Evolutionary conservation across 2,329 filamentous ascomycete species (phyloP).

Genomic region (Lachnellula subtilissima): DNA sequence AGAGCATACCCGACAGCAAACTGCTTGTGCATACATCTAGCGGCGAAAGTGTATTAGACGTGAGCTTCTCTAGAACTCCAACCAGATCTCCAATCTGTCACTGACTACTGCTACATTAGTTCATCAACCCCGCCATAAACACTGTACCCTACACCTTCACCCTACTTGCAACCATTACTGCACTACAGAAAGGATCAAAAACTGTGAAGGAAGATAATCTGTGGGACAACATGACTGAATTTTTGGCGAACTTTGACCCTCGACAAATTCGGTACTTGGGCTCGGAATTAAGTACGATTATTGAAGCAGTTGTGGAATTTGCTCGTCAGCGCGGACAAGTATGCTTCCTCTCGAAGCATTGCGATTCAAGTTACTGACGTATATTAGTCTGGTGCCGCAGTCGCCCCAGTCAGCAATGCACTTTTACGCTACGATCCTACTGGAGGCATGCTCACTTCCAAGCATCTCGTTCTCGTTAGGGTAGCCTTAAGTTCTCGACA

Average conservation of each 20-base stretch:
- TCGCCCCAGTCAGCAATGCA: conserved; percentile 36
- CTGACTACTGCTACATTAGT: conserved; percentile 16
- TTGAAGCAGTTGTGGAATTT: conserved; percentile 34
- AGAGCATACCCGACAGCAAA: conserved; percentile 32
- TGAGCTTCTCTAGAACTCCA: conserved; percentile 16
- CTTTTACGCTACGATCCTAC: conserved; percentile 63
- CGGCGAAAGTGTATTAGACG: conserved; percentile 35
- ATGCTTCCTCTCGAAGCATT: conserved; percentile 1
- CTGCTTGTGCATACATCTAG: conserved; percentile 31
- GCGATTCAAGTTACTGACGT: conserved; percentile 8
- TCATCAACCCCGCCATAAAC: conserved; percentile 49
- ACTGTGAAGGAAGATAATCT: conserved; percentile 29
- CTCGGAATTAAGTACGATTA: conserved; percentile 40
- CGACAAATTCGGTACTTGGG: conserved; percentile 51
- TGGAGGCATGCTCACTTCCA: conserved; percentile 60
- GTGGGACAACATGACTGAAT: conserved; percentile 44
- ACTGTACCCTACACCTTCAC: conserved; percentile 55
- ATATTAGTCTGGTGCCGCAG: conserved; percentile 21
- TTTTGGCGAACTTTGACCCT: conserved; percentile 42
- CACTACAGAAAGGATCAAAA: conserved; percentile 31
- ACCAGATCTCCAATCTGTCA: not conserved
- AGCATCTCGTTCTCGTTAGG: conserved; percentile 54
- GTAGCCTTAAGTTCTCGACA: conserved; percentile 51
- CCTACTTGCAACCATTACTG: conserved; percentile 44
- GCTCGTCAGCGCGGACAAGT: conserved; percentile 22